These are phyloP conservation scores for Backusella australiensis DNA, from an alignment of 192 early-diverging fungal species.

Conservation along the genomic window DNA sequence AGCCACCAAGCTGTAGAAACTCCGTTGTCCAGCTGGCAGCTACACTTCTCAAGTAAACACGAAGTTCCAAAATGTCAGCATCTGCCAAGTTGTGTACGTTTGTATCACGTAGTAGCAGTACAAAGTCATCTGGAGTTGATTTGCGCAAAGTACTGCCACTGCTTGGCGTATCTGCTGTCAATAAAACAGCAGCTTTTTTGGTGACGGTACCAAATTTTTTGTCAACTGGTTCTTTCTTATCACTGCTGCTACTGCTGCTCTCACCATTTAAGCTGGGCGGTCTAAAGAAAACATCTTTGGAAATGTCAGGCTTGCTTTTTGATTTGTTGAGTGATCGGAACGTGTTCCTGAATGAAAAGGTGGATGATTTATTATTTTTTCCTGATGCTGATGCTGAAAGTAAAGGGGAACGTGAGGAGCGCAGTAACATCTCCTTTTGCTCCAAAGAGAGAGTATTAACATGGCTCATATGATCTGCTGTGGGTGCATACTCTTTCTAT, in stretches of 20 bases:
- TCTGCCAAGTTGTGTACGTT: constrained; percentile 26
- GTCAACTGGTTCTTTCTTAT: background rate
- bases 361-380: constrained; percentile 15
- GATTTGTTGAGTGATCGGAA: background rate
- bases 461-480: constrained; percentile 19
- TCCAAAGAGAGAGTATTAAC: constrained; percentile 20
- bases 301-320: background rate
- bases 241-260: background rate
- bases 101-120: constrained; percentile 4
- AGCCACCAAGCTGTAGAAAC: constrained; percentile 28
- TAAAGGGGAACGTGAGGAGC: constrained; percentile 14
- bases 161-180: background rate
- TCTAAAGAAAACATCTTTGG: background rate
- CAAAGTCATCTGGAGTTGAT: constrained; percentile 24
- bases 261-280: background rate
- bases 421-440: constrained; percentile 23
- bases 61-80: constrained; percentile 24
- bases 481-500: constrained; percentile 29
- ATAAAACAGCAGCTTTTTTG: background rate
- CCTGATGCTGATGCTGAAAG: background rate
- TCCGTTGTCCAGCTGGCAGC: constrained; percentile 34
- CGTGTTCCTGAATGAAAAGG: constrained; percentile 16
- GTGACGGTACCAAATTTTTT: background rate
- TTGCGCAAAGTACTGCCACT: background rate
- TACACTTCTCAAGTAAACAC: constrained; percentile 30